A percentile compares a stretch with the other conserved stretches of the same genome.
Evolutionary conservation across 2,329 filamentous ascomycete genomes (phyloP).

Genomic region (Mariannaea elegans): DNA sequence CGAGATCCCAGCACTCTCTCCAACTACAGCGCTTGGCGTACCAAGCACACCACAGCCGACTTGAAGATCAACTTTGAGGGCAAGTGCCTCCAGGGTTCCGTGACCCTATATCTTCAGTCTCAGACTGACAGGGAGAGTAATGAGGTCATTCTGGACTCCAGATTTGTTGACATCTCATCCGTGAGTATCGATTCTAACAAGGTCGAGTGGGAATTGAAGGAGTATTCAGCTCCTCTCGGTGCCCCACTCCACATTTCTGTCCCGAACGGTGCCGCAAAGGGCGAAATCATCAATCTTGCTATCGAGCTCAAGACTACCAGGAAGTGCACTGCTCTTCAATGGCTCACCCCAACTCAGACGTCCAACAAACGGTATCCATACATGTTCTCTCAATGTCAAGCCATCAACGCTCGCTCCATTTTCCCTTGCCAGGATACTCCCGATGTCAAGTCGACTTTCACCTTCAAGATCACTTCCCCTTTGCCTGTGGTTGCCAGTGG

Average conservation of each 20-base stretch:
- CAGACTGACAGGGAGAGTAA: slow-evolving; percentile 76
- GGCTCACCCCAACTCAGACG: slow-evolving; percentile 92
- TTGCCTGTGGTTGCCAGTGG: slow-evolving; percentile 94
- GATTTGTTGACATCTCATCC: slow-evolving; percentile 76
- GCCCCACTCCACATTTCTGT: slow-evolving; percentile 74
- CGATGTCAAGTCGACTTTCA: slow-evolving; percentile 94
- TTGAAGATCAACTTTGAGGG: slow-evolving; percentile 85
- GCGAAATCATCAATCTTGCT: slow-evolving; percentile 62
- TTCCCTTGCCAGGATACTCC: slow-evolving; percentile 98
- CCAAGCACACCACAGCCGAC: slow-evolving; percentile 82
- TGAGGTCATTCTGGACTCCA: slow-evolving; percentile 90
- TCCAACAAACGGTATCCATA: slow-evolving; percentile 96
- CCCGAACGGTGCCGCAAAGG: slow-evolving; percentile 62
- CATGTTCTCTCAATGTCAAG: slow-evolving; percentile 98
- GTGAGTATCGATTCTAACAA: slow-evolving; percentile 74
- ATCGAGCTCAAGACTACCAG: slow-evolving; percentile 84
- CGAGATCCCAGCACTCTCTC: slow-evolving; percentile 90
- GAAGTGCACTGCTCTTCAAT: slow-evolving; percentile 91
- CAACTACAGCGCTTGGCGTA: slow-evolving; percentile 91
- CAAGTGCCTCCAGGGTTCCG: slow-evolving; percentile 79
- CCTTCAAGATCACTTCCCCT: slow-evolving; percentile 86
- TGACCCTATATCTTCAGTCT: slow-evolving; percentile 79
- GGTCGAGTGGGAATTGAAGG: slow-evolving; percentile 74
- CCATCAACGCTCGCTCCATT: slow-evolving; percentile 91
- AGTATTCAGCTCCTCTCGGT: slow-evolving; percentile 77